phyloP scores from a whole-genome alignment of 2,329 filamentous ascomycete species.

The Cytospora schulzeri region DNA sequence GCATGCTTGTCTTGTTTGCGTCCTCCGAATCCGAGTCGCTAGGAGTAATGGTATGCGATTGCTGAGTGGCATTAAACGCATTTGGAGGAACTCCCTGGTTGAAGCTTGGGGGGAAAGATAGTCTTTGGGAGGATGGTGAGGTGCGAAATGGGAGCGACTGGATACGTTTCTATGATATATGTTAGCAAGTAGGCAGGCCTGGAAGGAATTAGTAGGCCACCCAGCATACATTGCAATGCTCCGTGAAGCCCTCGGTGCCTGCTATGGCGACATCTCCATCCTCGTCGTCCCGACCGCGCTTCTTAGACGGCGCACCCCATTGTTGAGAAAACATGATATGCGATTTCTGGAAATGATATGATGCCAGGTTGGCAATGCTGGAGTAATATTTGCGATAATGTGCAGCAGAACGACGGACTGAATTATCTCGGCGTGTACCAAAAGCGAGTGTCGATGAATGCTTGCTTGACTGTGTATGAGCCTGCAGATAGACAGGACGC shows the following conservation, averaged over 20 bases:
- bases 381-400: slow-evolving; percentile 9
- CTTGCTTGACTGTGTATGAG: slow-evolving; percentile 5
- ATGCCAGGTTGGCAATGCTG: slow-evolving; percentile 6
- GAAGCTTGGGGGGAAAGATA: slow-evolving; percentile 36
- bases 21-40: slow-evolving; percentile 38
- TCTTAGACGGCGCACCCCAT: slow-evolving; percentile 44
- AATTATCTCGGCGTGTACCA: not conserved
- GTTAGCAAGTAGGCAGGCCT: slow-evolving; percentile 12
- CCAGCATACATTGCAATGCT: slow-evolving; percentile 52
- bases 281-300: slow-evolving; percentile 51
- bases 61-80: slow-evolving; percentile 30
- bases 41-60: slow-evolving; percentile 42
- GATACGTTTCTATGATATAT: slow-evolving; percentile 51
- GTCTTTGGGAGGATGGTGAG: slow-evolving; percentile 44
- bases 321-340: slow-evolving; percentile 43
- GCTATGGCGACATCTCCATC: slow-evolving; percentile 41
- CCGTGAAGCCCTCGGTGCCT: slow-evolving; percentile 46
- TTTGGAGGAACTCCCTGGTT: slow-evolving; percentile 30
- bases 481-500: not conserved
- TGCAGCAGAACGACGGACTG: not conserved
- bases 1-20: slow-evolving; percentile 21
- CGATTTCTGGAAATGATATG: slow-evolving; percentile 5
- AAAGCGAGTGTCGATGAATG: slow-evolving; percentile 23
- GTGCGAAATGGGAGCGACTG: slow-evolving; percentile 55
- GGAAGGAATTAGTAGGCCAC: not conserved